phyloP scores from a whole-genome alignment of 75 land plant genomes.

The Sequoiadendron giganteum region DNA sequence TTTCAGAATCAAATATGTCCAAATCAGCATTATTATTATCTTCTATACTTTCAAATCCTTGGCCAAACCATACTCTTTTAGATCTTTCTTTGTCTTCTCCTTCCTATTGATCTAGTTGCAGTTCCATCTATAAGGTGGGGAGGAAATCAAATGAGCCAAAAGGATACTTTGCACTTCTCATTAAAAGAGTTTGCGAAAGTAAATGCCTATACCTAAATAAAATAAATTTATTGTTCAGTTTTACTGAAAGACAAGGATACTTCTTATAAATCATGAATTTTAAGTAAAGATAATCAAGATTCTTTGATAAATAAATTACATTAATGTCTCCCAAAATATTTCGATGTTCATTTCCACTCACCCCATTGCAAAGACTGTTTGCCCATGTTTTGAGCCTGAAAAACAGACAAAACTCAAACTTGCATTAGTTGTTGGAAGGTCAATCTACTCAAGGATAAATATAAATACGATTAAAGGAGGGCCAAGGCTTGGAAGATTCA shows the following conservation, averaged over 20 bases:
- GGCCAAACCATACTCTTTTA: not conserved
- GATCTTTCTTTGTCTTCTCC: not conserved
- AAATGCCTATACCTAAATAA: not conserved
- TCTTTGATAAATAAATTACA: not conserved
- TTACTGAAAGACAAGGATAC: not conserved
- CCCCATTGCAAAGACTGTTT: too few species aligned
- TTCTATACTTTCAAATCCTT: not conserved
- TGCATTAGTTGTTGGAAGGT: too few species aligned
- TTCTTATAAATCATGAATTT: not conserved
- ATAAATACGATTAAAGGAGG: too few species aligned
- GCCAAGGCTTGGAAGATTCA: too few species aligned
- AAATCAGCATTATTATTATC: slow-evolving; percentile 16
- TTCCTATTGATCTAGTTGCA: not conserved
- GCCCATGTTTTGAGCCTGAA: too few species aligned
- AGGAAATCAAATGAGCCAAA: not conserved
- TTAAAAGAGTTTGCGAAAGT: not conserved
- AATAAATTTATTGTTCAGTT: not conserved
- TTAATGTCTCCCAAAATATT: not conserved
- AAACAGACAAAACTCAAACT: too few species aligned
- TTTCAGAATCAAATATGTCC: not conserved
- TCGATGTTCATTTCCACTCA: not conserved
- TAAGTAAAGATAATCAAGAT: not conserved
- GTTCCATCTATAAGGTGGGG: slow-evolving; percentile 6
- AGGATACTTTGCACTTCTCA: not conserved
- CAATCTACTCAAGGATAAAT: too few species aligned